These are phyloP conservation scores for Colletotrichum horii DNA, from an alignment of 2,329 filamentous ascomycete species.

Conservation along the genomic window DNA sequence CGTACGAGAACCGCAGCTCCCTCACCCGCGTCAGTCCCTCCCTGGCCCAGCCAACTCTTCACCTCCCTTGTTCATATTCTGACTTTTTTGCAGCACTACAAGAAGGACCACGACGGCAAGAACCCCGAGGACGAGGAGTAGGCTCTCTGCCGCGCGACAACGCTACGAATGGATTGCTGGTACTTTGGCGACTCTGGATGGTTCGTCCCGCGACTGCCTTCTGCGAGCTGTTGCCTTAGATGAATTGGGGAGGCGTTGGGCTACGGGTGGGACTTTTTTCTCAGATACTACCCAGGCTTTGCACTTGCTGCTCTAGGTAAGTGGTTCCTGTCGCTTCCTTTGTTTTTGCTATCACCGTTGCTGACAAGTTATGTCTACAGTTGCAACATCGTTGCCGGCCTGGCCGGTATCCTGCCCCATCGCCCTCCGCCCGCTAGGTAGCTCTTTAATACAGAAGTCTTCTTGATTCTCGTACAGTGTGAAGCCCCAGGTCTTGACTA, in stretches of 20 bases:
- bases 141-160: fast-evolving
- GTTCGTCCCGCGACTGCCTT: neutral
- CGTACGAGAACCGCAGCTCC: neutral
- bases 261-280: neutral
- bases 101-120: neutral
- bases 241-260: neutral
- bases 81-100: neutral
- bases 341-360: neutral
- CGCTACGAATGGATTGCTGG: fast-evolving
- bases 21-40: neutral
- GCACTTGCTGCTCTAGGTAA: neutral
- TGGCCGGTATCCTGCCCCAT: neutral
- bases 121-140: neutral
- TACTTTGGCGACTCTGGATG: neutral
- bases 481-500: neutral
- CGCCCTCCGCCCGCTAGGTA: neutral
- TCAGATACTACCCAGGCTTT: neutral
- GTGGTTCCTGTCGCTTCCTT: fast-evolving
- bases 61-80: neutral
- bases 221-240: neutral
- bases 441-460: neutral
- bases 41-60: neutral
- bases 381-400: neutral
- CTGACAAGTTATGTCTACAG: neutral
- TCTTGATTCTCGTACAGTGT: neutral